Base-by-base conservation (phyloP, 371 early-diverging fungal species). In the Rhizopus sp. region DNA sequence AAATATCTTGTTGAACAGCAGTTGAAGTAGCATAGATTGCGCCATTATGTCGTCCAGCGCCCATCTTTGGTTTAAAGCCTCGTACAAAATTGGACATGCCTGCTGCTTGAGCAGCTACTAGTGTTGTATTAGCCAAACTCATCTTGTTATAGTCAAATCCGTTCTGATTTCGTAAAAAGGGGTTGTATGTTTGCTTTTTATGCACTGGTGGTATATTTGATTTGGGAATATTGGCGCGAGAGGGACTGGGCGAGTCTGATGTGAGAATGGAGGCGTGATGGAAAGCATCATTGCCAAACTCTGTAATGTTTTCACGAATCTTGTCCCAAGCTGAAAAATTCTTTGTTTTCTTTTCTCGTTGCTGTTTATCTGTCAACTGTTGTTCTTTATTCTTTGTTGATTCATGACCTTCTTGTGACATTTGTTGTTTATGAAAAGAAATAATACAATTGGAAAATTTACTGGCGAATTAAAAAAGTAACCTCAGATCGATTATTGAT, bases 1-100 rank as follows among this genome's bases (percentile, higher is more conserved):
- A 73, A 17, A 73, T 78, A 33, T 78, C 76, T 46, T 75, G 76
- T 34, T 75, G 79, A 4, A 71, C 79, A 7, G 70, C 69, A 3
- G 79, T 78, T 0, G 74, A 75, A 1, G 79, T 64, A 31, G 64
- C 59, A 47, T 64, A 64, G 33, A 69, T 69, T 16, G 61, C 68
- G 32, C 70, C 66, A 17, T 63, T 64, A 10, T 64, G 57, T 42
- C 57, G 67, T 8, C 64, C 17, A 5, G 56, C 55, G 0, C 33
- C 41, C 3, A 34, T 37, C 7, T 42, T 35, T 12, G 60, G 52
- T 10, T 63, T 57, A 50, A 71, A 68, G 30, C 59, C 58, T 4
- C 62, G 62, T 23, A 45, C 41, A 17, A 68, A 64, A 23, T 57
- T 57, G n/a, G 63, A 48, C 50, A 66, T 62, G 15, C 69, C 65